Evolutionary conservation across 139 green algal genomes (phyloP).

Genomic region (Chlamydomonas sp.): DNA sequence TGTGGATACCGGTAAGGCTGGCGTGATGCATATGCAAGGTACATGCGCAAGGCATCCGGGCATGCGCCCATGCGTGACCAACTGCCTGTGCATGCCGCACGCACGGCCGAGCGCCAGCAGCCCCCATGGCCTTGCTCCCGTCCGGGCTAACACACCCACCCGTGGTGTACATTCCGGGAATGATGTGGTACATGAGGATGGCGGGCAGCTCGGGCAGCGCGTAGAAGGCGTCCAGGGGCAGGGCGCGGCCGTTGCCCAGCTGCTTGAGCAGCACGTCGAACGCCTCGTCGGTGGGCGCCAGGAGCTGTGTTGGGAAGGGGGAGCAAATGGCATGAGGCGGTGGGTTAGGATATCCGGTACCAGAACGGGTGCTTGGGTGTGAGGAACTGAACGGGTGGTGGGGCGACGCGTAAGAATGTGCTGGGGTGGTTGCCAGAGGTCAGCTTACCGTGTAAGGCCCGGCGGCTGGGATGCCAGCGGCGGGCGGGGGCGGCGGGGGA

Average conservation of each 20-base stretch:
- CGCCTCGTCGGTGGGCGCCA: constrained; percentile 67
- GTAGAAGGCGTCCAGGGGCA: constrained; percentile 60
- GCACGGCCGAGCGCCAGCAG: no score
- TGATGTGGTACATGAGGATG: constrained; percentile 77
- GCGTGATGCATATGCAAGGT: not conserved
- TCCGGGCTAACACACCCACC: constrained; percentile 33
- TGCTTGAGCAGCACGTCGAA: constrained; percentile 62
- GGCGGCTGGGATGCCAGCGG: constrained; percentile 54
- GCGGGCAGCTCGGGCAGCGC: constrained; percentile 65
- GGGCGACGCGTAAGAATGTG: no score
- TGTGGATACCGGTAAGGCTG: no score
- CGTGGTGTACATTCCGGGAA: constrained; percentile 63
- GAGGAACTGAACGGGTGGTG: no score
- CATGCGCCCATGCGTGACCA: no score
- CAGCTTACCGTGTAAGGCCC: constrained; percentile 66
- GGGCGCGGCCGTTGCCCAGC: constrained; percentile 52
- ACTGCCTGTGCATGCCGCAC: no score
- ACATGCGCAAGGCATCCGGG: not conserved
- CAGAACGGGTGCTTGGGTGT: no score
- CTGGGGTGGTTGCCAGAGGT: no score
- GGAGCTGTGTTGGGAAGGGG: constrained; percentile 45
- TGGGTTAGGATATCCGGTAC: not conserved
- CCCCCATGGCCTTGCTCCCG: no score
- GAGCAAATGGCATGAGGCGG: not conserved
- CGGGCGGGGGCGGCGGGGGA: constrained; percentile 42